Base-by-base conservation (phyloP, 2,329 filamentous ascomycete genomes). In the Colletotrichum eleusines region DNA sequence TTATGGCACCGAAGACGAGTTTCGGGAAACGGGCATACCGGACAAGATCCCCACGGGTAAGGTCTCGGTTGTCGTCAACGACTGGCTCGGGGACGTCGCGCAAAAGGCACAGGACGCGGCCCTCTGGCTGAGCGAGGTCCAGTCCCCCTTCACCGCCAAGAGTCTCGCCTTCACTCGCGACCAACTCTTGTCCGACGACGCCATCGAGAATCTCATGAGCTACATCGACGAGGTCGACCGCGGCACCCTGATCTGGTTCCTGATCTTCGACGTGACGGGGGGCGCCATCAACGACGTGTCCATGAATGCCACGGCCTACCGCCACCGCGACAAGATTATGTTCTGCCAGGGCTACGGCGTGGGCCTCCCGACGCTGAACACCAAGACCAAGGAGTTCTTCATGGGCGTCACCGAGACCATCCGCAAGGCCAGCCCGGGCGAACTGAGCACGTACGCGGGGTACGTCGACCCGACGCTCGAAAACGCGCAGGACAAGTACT, bases 271-370 rank as follows among this genome's bases (percentile, higher is more conserved):
- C 75, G 84, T 88, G 1, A 83, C 85, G 20, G 90, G 88, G 53
- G 90, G 90, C 12, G 89, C 88, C 16, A 84, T 89, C 61, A 85
- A 83, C 73, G 88, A 91, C 68, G 80, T 87, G 1, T 79, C 88
- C 0, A 77, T 78, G 71, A 82, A 90, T 73, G 85, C 85, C 12
- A 91, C 89, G 0, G 86, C 89, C 9, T 92, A 90, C 75, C 84
- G 86, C 0, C 90, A 92, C 75, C 86, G 90, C 57, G 87, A 92
- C 80, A 88, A 88, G 73, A 74, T 91, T 50, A 86, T 91, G 79
- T 90, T 89, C 80, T 86, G 89, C 76, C 88, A 92, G 75, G 87
- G 86, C 0, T 91, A 91, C 75, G 87, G 83, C 11, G 75, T 91
- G 54, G 87, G 85, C 23, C 74, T 88, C 0, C 79, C 83, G 0